Conservation (phyloP, 495 filamentous ascomycete genomes). For the Apodospora peruviana region DNA sequence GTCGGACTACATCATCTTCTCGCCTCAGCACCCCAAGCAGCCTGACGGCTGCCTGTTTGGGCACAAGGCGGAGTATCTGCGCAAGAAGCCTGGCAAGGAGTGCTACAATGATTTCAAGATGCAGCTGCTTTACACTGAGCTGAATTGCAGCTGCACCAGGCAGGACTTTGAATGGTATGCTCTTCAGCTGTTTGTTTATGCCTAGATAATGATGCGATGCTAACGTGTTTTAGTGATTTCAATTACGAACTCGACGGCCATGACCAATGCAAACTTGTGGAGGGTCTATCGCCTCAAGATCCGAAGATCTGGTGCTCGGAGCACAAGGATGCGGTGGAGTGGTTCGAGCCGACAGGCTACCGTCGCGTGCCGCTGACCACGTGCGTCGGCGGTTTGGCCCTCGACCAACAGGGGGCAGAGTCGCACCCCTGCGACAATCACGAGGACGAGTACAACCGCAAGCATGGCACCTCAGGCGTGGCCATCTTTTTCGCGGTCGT, state of each 20-base stretch:
- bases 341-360: slow-evolving; percentile 78
- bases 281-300: slow-evolving; percentile 62
- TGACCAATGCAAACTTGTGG: slow-evolving; percentile 68
- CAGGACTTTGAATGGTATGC: slow-evolving; percentile 92
- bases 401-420: slow-evolving; percentile 58
- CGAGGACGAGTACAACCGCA: slow-evolving; percentile 68
- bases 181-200: neutral
- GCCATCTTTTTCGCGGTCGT: slow-evolving; percentile 85
- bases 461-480: slow-evolving; percentile 59
- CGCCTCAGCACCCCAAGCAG: slow-evolving; percentile 70
- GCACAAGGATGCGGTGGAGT: slow-evolving; percentile 63
- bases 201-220: neutral
- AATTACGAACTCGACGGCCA: slow-evolving; percentile 78
- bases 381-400: slow-evolving; percentile 64
- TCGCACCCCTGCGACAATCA: slow-evolving; percentile 64
- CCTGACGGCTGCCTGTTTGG: slow-evolving; percentile 84
- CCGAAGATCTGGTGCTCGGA: slow-evolving; percentile 57
- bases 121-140: slow-evolving; percentile 57
- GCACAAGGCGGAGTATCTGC: slow-evolving; percentile 81
- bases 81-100: slow-evolving; percentile 65
- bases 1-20: slow-evolving; percentile 77
- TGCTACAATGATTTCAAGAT: slow-evolving; percentile 76
- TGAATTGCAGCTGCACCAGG: slow-evolving; percentile 76
- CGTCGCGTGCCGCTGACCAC: slow-evolving; percentile 86
- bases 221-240: slow-evolving; percentile 62